A percentile compares a stretch with the other conserved stretches of the same genome.
These are phyloP conservation scores for Xylaria castorea DNA, from an alignment of 495 filamentous ascomycete genomes.

Conservation along the genomic window DNA sequence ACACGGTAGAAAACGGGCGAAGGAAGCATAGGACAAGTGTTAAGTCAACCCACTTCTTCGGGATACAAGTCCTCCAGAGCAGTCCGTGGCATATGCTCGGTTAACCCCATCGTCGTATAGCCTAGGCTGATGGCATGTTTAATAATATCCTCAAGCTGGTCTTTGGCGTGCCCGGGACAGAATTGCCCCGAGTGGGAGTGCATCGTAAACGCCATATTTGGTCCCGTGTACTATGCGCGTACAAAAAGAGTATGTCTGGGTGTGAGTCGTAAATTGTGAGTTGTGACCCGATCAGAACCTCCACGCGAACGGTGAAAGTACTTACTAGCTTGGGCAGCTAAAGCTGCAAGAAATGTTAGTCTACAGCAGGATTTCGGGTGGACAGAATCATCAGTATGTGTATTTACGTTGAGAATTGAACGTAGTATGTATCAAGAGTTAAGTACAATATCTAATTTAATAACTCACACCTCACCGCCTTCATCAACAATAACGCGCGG, in stretches of 20 bases:
- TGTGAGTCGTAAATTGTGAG: not conserved
- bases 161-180: constrained; percentile 85
- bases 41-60: constrained; percentile 70
- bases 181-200: constrained; percentile 98
- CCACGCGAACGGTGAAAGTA: not conserved
- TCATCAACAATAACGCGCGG: not conserved
- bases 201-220: constrained; percentile 96
- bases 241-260: not conserved
- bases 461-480: constrained; percentile 10
- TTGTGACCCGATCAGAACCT: not conserved
- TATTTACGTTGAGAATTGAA: not conserved
- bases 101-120: constrained; percentile 84
- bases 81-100: constrained; percentile 95
- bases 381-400: not conserved
- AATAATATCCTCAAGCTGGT: constrained; percentile 84
- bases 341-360: not conserved
- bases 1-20: constrained; percentile 22
- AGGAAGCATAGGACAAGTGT: constrained; percentile 18
- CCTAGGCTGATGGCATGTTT: constrained; percentile 76
- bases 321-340: too few relatives aligned
- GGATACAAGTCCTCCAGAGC: constrained; percentile 81
- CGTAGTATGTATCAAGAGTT: not conserved
- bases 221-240: not conserved
- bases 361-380: not conserved
- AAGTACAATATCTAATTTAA: not conserved